Base-by-base conservation (phyloP, 352 stramenopile genomes). In the Phytophthora palmivora region DNA sequence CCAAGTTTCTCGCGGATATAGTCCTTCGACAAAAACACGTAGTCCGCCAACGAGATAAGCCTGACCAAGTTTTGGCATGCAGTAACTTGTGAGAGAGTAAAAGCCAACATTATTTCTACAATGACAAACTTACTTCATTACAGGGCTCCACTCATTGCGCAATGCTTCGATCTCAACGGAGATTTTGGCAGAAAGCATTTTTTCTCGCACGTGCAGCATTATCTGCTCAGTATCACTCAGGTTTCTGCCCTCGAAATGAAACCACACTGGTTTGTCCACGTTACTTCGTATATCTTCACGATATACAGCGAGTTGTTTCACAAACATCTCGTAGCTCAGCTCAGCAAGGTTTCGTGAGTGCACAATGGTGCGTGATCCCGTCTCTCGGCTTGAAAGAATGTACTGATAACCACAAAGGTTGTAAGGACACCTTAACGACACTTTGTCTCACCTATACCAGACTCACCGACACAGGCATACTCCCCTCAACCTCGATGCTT, bases 231-330 rank as follows among this genome's bases (percentile, higher is more conserved):
- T 67, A 14, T 70, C 67, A 3, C 65, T 60, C 58, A 91, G 62
- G 53, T 88, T 88, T 3, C 82, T 74, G 1, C 79, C 78, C 63
- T 91, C 82, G 52, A 89, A 91, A 58, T 89, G 82, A 30, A 87
- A 60, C 82, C 79, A 91, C 12, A 66, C 18, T 6, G 38, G 45
- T 18, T 32, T 14, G 2, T 15, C 18, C 6, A 43, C 24, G n/a
- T 39, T 22, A 0, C 58, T 4, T 28, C 45, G 38, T 52, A 33
- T 19, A 30, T 50, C 7, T 14, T 24, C 16, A 12, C 57, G 30
- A 58, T 69, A 42, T 16, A 58, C 18, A 10, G 19, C 6, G 15
- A 78, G 37, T 32, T 72, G 63, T 24, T 53, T 41, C 18, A 65
- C 36, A 50, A 91, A 91, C 1, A 58, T 54, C 7, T 67, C 50